Evolutionary conservation across 495 filamentous ascomycete genomes (phyloP).

Genomic region (Hypoxylon fragiforme): DNA sequence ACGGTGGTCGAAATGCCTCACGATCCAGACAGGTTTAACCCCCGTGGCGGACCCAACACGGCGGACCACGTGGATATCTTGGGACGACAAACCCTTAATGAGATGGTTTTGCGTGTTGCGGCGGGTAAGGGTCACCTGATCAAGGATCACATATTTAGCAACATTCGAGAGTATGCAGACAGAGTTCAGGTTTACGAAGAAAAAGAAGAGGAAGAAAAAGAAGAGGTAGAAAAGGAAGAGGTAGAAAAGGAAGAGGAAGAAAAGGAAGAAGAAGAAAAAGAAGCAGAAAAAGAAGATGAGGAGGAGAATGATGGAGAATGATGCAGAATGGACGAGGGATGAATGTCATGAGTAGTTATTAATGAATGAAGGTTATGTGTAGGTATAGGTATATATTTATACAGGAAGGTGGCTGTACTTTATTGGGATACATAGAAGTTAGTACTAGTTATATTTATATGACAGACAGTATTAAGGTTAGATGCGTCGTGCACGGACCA

Average conservation of each 20-base stretch:
- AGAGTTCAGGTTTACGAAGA: constrained; percentile 71
- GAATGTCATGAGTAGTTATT: constrained; percentile 1
- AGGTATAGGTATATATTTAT: no score
- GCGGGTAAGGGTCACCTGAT: constrained; percentile 85
- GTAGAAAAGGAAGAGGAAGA: no score
- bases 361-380: constrained; percentile 1
- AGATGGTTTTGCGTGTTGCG: constrained; percentile 83
- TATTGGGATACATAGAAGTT: no score
- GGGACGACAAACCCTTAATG: constrained; percentile 84
- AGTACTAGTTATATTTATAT: no score
- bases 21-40: constrained; percentile 89
- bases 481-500: no score
- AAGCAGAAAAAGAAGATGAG: no score
- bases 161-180: constrained; percentile 78
- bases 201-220: constrained; percentile 27
- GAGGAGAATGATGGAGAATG: background rate
- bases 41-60: constrained; percentile 91
- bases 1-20: constrained; percentile 95
- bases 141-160: constrained; percentile 73
- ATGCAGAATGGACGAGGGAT: constrained; percentile 2
- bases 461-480: no score
- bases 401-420: no score
- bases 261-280: no score
- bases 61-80: constrained; percentile 98
- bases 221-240: background rate